phyloP scores from a whole-genome alignment of 2,329 filamentous ascomycete species.

The Chrysosphaeria jannelii region DNA sequence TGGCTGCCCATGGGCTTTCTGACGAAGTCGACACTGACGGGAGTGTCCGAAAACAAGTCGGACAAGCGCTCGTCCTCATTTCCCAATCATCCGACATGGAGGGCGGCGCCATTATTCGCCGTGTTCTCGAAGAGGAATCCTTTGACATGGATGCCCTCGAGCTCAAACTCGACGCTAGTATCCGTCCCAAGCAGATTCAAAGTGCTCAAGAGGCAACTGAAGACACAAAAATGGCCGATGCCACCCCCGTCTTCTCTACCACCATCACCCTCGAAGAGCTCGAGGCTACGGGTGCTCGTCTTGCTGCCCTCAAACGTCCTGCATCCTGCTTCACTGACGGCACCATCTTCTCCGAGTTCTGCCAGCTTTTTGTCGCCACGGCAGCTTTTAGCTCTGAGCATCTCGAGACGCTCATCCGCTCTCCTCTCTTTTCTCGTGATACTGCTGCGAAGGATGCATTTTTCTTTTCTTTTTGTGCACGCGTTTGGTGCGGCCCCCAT shows the following conservation, averaged over 20 bases:
- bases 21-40: constrained; percentile 22
- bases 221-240: constrained; percentile 17
- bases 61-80: constrained; percentile 33
- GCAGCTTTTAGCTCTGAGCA: constrained; percentile 16
- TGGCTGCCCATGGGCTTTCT: constrained; percentile 25
- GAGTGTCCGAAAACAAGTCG: constrained; percentile 29
- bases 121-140: constrained; percentile 32
- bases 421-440: constrained; percentile 21
- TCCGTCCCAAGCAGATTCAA: constrained; percentile 23
- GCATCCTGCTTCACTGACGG: constrained; percentile 21
- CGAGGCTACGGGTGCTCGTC: constrained; percentile 11
- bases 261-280: constrained; percentile 8
- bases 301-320: constrained; percentile 7
- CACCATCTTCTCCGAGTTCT: constrained; percentile 24
- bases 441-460: constrained; percentile 27
- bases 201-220: constrained; percentile 12
- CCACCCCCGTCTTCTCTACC: constrained; percentile 4
- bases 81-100: constrained; percentile 26
- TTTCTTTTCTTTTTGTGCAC: constrained; percentile 46
- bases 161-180: constrained; percentile 39
- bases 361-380: constrained; percentile 21
- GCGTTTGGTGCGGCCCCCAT: constrained; percentile 42
- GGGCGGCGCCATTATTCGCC: constrained; percentile 32
- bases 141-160: constrained; percentile 49
- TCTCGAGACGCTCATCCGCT: constrained; percentile 20